Percentiles rank a stretch among this genome's conserved stretches.
These are phyloP conservation scores for Cnidoscolus chayamansa DNA, from an alignment of 441 rosid genomes.

Conservation along the genomic window DNA sequence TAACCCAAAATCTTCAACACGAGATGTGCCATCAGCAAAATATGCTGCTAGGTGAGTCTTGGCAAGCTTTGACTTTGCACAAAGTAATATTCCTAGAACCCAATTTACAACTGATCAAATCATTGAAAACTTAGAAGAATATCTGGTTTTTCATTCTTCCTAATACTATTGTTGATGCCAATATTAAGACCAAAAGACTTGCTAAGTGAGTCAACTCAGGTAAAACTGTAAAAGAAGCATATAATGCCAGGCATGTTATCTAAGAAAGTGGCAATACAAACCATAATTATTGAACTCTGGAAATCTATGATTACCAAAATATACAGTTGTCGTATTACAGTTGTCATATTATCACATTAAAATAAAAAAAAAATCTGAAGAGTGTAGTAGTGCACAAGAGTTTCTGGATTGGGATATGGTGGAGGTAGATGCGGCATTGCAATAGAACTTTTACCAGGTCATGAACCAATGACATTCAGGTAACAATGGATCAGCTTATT, in stretches of 20 bases:
- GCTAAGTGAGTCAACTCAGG: background rate
- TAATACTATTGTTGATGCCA: background rate
- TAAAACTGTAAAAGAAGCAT: background rate
- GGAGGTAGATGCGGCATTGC: background rate
- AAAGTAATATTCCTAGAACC: conserved; percentile 74
- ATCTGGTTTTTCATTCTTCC: background rate
- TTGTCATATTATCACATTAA: background rate
- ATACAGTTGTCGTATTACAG: background rate
- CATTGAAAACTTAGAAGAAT: conserved; percentile 1
- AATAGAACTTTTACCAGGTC: background rate
- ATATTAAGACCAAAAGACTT: background rate
- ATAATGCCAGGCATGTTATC: background rate
- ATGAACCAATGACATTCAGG: background rate
- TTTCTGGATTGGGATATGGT: background rate
- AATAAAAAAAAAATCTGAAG: background rate
- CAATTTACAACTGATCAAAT: conserved; percentile 15
- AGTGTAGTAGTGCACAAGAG: background rate
- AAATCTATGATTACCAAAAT: background rate
- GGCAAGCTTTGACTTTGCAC: conserved; percentile 85
- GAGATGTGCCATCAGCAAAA: conserved; percentile 33
- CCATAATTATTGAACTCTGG: background rate
- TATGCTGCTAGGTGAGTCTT: conserved; percentile 36
- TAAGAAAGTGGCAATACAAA: background rate
- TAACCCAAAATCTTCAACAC: conserved; percentile 45
- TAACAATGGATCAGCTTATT: background rate